Evolutionary conservation across 768 basidiomycete species (phyloP).

Genomic region (Pleurotus cornucopiae): DNA sequence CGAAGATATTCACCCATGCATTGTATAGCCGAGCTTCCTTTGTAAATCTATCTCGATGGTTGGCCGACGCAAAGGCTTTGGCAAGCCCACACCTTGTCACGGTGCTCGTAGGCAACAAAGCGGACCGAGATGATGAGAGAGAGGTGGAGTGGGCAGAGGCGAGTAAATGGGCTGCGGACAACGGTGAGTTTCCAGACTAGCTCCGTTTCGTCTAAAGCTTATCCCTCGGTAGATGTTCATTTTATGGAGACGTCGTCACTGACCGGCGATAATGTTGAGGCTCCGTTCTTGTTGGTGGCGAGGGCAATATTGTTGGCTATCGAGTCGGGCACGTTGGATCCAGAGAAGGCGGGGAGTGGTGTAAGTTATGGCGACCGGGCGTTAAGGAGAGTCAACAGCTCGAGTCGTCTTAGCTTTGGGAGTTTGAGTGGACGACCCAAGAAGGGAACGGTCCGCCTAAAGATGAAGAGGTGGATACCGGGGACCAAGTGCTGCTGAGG

Average conservation of each 20-base stretch:
- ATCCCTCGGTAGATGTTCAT: constrained; percentile 62
- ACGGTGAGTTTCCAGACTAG: constrained; percentile 49
- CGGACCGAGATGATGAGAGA: constrained; percentile 89
- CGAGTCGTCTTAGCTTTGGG: constrained; percentile 84
- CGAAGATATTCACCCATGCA: constrained; percentile 9
- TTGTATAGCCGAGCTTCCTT: constrained; percentile 79
- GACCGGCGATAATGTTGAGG: constrained; percentile 89
- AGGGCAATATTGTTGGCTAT: constrained; percentile 87
- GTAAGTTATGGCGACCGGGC: constrained; percentile 96
- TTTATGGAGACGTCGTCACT: constrained; percentile 93
- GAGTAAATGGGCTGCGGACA: constrained; percentile 92
- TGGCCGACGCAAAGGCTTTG: constrained; percentile 88
- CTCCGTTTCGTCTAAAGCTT: constrained; percentile 1
- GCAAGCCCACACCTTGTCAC: constrained; percentile 89
- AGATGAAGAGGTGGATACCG: constrained; percentile 59
- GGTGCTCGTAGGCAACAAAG: constrained; percentile 93
- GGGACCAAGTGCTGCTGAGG: constrained; percentile 64
- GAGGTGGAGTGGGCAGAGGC: constrained; percentile 97
- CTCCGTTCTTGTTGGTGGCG: constrained; percentile 86
- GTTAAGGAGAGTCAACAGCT: constrained; percentile 84
- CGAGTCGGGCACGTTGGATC: constrained; percentile 87
- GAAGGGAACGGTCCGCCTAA: constrained; percentile 57
- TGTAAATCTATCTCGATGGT: constrained; percentile 78
- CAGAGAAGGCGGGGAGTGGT: constrained; percentile 91
- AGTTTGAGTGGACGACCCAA: constrained; percentile 61